phyloP scores from a whole-genome alignment of 805 yeast species.

The Zygoascus biomembranicola region DNA sequence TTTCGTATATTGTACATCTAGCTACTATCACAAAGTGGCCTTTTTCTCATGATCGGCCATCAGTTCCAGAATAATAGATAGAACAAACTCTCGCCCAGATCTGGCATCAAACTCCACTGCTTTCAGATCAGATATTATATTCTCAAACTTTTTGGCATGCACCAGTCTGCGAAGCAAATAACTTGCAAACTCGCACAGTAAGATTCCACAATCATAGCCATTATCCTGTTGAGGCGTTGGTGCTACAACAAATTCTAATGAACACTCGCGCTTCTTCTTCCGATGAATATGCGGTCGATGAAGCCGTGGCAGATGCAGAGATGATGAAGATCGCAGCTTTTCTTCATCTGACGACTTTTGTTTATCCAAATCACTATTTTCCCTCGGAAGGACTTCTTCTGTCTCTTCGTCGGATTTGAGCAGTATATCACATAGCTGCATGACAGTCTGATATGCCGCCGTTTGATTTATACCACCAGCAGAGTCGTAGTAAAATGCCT shows the following conservation, averaged over 20 bases:
- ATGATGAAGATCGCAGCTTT: neutral
- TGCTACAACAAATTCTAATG: slow-evolving; percentile 23
- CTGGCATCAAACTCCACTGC: slow-evolving; percentile 32
- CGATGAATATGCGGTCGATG: neutral
- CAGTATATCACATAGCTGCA: neutral
- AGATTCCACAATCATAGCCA: slow-evolving; percentile 43
- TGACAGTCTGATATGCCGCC: slow-evolving; percentile 27
- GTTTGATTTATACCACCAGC: slow-evolving; percentile 37
- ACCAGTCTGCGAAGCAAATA: slow-evolving; percentile 19
- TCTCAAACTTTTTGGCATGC: slow-evolving; percentile 10
- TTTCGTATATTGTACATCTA: neutral
- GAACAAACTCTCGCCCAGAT: slow-evolving; percentile 28
- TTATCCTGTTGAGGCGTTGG: slow-evolving; percentile 42
- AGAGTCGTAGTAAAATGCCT: slow-evolving; percentile 53
- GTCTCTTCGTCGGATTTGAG: neutral
- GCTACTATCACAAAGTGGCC: neutral
- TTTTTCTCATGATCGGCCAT: neutral
- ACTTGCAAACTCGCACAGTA: slow-evolving; percentile 27
- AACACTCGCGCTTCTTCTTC: neutral
- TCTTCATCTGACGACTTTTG: neutral
- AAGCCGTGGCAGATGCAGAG: neutral
- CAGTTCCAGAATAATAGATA: slow-evolving; percentile 9
- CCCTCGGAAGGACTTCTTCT: neutral
- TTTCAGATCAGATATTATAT: slow-evolving; percentile 29
- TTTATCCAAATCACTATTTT: neutral